Evolutionary conservation across 495 filamentous ascomycete species (phyloP).

Genomic region (Aspergillus campestris): DNA sequence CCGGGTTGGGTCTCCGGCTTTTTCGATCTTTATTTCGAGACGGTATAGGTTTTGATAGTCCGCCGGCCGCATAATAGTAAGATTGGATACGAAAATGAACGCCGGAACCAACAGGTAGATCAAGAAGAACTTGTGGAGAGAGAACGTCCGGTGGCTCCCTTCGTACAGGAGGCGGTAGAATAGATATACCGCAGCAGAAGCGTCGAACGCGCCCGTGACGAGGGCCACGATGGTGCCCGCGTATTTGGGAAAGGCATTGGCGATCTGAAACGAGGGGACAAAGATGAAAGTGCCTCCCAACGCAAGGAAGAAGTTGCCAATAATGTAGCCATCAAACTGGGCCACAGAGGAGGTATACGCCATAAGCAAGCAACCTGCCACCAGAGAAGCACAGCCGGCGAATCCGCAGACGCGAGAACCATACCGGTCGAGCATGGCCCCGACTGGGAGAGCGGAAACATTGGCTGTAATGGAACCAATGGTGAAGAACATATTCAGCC

Average conservation of each 20-base stretch:
- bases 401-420: conserved; percentile 55
- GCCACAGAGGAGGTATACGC: conserved; percentile 47
- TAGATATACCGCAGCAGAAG: conserved; percentile 59
- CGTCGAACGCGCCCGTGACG: conserved; percentile 65
- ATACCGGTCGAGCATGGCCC: conserved; percentile 54
- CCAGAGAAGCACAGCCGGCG: conserved; percentile 44
- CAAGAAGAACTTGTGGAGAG: conserved; percentile 56
- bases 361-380: conserved; percentile 49
- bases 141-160: conserved; percentile 38
- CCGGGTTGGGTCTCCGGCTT: conserved; percentile 35
- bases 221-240: conserved; percentile 59
- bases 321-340: conserved; percentile 52
- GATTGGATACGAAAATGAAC: conserved; percentile 44
- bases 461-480: conserved; percentile 61
- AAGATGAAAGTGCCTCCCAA: conserved; percentile 63
- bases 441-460: conserved; percentile 57
- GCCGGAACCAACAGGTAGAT: conserved; percentile 51
- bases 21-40: conserved; percentile 54
- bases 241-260: conserved; percentile 59
- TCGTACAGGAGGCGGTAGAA: conserved; percentile 56
- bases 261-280: conserved; percentile 62
- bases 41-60: conserved; percentile 55
- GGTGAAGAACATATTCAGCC: conserved; percentile 64
- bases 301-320: conserved; percentile 56
- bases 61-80: conserved; percentile 51